Percentiles rank a stretch among this genome's conserved stretches.
Conservation (phyloP, 192 early-diverging fungal species). For the Thoreauomyces humboldtii region DNA sequence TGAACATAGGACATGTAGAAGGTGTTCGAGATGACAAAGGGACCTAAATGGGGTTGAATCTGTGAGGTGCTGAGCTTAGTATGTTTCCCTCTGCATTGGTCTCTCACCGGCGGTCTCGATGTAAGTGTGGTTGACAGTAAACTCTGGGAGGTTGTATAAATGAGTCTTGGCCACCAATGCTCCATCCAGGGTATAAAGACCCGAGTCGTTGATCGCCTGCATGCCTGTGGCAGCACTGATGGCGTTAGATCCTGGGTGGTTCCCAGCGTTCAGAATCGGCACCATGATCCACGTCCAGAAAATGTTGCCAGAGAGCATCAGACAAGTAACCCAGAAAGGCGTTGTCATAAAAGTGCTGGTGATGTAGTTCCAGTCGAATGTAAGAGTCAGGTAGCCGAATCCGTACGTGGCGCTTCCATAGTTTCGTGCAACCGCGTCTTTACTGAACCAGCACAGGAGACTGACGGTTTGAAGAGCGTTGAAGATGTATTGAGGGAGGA, state of each 20-base stretch:
- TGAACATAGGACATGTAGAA: not conserved
- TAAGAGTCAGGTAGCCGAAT: constrained; percentile 36
- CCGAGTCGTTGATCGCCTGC: too few relatives aligned
- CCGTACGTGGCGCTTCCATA: constrained; percentile 25
- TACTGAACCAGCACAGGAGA: not conserved
- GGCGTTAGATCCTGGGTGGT: too few relatives aligned
- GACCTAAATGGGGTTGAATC: too few relatives aligned
- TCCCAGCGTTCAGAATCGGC: constrained; percentile 35
- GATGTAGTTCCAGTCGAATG: constrained; percentile 43
- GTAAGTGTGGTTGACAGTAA: too few relatives aligned
- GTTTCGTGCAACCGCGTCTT: not conserved
- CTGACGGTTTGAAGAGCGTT: not conserved
- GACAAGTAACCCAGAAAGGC: not conserved
- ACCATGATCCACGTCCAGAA: constrained; percentile 26
- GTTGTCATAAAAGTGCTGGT: not conserved
- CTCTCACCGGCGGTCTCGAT: too few relatives aligned
- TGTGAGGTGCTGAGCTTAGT: too few relatives aligned
- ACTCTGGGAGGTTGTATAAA: too few relatives aligned
- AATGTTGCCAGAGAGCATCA: not conserved
- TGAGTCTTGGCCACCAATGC: too few relatives aligned
- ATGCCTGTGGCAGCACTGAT: too few relatives aligned
- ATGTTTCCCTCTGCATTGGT: too few relatives aligned
- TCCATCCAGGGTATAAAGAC: too few relatives aligned
- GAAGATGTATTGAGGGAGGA: not conserved
- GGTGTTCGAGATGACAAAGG: not conserved